Percentiles rank a stretch among this genome's conserved stretches.
Conservation (phyloP, 352 stramenopile genomes). For the Globisporangium echinulatum region DNA sequence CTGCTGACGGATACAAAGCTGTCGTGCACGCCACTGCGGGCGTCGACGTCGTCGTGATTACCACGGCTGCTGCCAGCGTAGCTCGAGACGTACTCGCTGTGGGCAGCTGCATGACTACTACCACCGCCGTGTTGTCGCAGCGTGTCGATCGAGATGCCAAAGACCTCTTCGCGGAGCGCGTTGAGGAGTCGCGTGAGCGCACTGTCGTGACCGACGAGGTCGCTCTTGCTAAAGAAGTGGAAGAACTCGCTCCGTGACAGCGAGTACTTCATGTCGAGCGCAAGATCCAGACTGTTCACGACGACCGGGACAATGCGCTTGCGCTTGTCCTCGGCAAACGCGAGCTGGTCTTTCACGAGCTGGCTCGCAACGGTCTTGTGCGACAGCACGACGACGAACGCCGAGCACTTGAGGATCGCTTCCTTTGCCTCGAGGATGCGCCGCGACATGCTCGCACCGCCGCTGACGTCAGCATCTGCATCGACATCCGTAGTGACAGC, state of each 20-base stretch:
- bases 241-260: conserved; percentile 71
- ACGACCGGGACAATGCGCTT: conserved; percentile 74
- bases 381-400: conserved; percentile 75
- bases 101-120: not conserved
- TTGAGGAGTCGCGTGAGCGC: conserved; percentile 48
- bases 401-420: conserved; percentile 71
- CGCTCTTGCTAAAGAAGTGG: conserved; percentile 68
- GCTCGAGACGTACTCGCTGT: conserved; percentile 17
- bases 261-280: conserved; percentile 76
- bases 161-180: conserved; percentile 61
- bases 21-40: conserved; percentile 24
- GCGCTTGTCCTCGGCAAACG: conserved; percentile 79
- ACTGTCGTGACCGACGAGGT: conserved; percentile 72
- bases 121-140: not conserved
- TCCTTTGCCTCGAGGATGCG: conserved; percentile 78
- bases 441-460: conserved; percentile 53
- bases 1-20: conserved; percentile 29
- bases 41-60: conserved; percentile 14
- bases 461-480: conserved; percentile 49
- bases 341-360: conserved; percentile 72
- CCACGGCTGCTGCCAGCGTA: conserved; percentile 15
- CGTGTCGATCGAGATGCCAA: conserved; percentile 44
- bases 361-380: conserved; percentile 62
- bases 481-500: conserved; percentile 22
- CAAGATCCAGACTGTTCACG: conserved; percentile 65